phyloP scores from a whole-genome alignment of 2,329 filamentous ascomycete species.

The Fusarium azukiicola region DNA sequence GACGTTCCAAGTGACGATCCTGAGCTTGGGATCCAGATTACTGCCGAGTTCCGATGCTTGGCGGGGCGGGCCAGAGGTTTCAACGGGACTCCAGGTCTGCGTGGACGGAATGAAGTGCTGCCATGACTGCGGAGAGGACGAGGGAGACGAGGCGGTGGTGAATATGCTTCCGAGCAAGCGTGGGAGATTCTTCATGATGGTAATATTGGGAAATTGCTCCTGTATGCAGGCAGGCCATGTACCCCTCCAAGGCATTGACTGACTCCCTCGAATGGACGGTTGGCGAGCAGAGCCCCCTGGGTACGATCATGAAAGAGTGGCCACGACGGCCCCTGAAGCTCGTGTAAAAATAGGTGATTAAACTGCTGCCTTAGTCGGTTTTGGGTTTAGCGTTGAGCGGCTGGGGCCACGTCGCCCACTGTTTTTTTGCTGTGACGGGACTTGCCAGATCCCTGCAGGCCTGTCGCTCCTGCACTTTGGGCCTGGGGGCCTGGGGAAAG shows the following conservation, averaged over 20 bases:
- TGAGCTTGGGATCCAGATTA: constrained; percentile 39
- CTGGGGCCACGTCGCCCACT: constrained; percentile 49
- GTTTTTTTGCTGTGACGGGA: constrained; percentile 17
- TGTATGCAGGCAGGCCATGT: constrained; percentile 1
- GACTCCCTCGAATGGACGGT: constrained; percentile 6
- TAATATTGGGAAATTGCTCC: constrained; percentile 33
- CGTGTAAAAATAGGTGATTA: constrained; percentile 37
- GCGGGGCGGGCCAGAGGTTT: constrained; percentile 30
- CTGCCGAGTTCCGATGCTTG: constrained; percentile 46
- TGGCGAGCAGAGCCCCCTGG: constrained; percentile 31
- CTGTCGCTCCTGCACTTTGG: constrained; percentile 19
- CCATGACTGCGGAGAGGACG: constrained; percentile 20
- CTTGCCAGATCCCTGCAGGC: constrained; percentile 39
- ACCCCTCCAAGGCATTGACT: constrained; percentile 9
- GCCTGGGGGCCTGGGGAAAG: constrained; percentile 28
- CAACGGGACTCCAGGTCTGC: constrained; percentile 24
- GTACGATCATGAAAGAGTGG: constrained; percentile 31
- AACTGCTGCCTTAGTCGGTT: constrained; percentile 23
- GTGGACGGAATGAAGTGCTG: constrained; percentile 33
- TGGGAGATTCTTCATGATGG: constrained; percentile 16
- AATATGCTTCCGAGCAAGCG: constrained; percentile 1
- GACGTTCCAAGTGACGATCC: constrained; percentile 60
- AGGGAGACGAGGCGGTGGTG: neutral
- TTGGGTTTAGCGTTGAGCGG: constrained; percentile 37
- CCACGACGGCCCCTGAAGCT: constrained; percentile 38